These are phyloP conservation scores for Cytidiella melzeri DNA, from an alignment of 768 basidiomycete species.

Conservation along the genomic window DNA sequence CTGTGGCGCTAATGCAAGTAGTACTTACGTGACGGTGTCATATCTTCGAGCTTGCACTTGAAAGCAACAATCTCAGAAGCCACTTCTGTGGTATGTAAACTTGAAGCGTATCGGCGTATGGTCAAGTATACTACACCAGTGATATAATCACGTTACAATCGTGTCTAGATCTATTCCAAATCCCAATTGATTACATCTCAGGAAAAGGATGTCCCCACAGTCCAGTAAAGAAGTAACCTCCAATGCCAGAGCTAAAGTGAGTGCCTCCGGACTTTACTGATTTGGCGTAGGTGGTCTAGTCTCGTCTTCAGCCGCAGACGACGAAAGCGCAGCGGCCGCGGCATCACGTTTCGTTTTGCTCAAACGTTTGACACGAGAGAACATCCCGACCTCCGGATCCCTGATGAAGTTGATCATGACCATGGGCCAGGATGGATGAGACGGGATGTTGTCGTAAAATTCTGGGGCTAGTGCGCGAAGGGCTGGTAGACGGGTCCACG, in stretches of 20 bases:
- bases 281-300: background rate
- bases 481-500: conserved; percentile 90
- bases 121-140: background rate
- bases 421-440: conserved; percentile 92
- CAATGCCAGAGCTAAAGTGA: background rate
- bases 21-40: too few relatives aligned
- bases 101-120: too few relatives aligned
- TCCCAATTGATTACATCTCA: background rate
- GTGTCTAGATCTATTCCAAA: too few relatives aligned
- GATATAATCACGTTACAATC: too few relatives aligned
- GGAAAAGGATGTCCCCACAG: background rate
- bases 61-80: too few relatives aligned
- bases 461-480: conserved; percentile 83
- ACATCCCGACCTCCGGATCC: conserved; percentile 83
- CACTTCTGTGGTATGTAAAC: too few relatives aligned
- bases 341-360: conserved; percentile 28
- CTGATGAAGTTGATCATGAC: conserved; percentile 92
- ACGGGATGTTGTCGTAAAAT: conserved; percentile 83
- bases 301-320: conserved; percentile 4
- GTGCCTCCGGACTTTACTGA: background rate
- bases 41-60: too few relatives aligned
- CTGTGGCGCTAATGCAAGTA: too few relatives aligned
- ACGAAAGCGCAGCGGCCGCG: conserved; percentile 1
- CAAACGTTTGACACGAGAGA: conserved; percentile 77
- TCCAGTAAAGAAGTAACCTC: background rate